These are phyloP conservation scores for Zygosaccharomyces lentus DNA, from an alignment of 805 yeast genomes.

Conservation along the genomic window DNA sequence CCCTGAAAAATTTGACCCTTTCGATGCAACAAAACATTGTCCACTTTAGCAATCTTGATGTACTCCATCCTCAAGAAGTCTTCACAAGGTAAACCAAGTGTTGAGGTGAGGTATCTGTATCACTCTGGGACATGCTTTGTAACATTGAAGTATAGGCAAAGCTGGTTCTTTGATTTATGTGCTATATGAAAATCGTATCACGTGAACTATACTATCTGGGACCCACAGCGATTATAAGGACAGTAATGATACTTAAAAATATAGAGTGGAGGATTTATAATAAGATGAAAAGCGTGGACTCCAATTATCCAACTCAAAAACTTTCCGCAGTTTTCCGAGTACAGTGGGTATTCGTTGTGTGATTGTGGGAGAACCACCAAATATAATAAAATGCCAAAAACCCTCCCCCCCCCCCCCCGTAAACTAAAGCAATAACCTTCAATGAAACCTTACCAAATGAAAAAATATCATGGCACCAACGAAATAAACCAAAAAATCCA, in stretches of 20 bases:
- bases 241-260: constrained; percentile 1
- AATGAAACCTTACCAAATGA: neutral
- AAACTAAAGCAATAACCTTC: neutral
- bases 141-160: neutral
- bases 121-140: neutral
- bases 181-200: neutral
- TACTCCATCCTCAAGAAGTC: constrained; percentile 43
- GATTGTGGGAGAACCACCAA: neutral
- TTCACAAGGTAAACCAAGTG: neutral
- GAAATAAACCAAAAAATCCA: constrained; percentile 1
- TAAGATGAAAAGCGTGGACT: neutral
- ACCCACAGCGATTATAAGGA: neutral
- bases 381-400: neutral
- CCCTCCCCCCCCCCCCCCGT: no score
- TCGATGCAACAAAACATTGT: constrained; percentile 51
- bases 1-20: constrained; percentile 57
- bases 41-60: constrained; percentile 50
- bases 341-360: neutral
- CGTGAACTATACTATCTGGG: neutral
- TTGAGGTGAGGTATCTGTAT: neutral
- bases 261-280: constrained; percentile 1
- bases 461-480: neutral
- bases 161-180: neutral
- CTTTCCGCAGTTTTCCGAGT: neutral
- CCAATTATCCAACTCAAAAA: neutral